These are phyloP conservation scores for Jasminum sambac DNA, from an alignment of 257 asterid species.

Conservation along the genomic window DNA sequence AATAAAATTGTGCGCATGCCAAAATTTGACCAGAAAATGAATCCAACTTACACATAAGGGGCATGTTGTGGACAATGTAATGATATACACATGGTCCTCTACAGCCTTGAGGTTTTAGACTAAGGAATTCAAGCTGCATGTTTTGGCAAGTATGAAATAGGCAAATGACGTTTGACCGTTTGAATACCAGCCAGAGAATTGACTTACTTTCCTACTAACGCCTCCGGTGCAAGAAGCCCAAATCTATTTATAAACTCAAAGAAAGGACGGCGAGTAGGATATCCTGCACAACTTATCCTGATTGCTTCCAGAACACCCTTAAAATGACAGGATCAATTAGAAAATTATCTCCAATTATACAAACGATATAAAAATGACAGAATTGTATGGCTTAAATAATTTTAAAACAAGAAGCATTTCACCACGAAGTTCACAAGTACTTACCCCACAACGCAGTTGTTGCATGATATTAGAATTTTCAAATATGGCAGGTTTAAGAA, in stretches of 20 bases:
- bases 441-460: slow-evolving; percentile 97
- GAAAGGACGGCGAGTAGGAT: slow-evolving; percentile 97
- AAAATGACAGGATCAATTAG: slow-evolving; percentile 26
- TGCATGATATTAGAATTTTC: slow-evolving; percentile 89
- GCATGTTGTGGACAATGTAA: not conserved
- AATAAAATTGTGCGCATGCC: not conserved
- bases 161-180: slow-evolving; percentile 13
- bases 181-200: slow-evolving; percentile 23
- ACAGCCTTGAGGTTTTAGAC: not conserved
- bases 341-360: slow-evolving; percentile 27
- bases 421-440: slow-evolving; percentile 34
- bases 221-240: slow-evolving; percentile 94
- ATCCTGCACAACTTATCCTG: slow-evolving; percentile 97
- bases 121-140: not conserved
- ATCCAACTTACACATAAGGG: not conserved
- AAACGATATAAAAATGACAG: slow-evolving; percentile 26
- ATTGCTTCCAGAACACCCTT: slow-evolving; percentile 99
- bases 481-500: slow-evolving; percentile 89
- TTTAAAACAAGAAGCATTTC: slow-evolving; percentile 9
- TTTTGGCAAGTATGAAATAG: slow-evolving; percentile 18
- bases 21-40: not conserved
- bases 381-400: slow-evolving; percentile 12
- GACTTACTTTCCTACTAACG: slow-evolving; percentile 73
- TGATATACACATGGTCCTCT: not conserved
- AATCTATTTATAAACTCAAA: slow-evolving; percentile 91